Conservation (phyloP, 345 rosid species). For the Arabidopsis thaliana region DNA sequence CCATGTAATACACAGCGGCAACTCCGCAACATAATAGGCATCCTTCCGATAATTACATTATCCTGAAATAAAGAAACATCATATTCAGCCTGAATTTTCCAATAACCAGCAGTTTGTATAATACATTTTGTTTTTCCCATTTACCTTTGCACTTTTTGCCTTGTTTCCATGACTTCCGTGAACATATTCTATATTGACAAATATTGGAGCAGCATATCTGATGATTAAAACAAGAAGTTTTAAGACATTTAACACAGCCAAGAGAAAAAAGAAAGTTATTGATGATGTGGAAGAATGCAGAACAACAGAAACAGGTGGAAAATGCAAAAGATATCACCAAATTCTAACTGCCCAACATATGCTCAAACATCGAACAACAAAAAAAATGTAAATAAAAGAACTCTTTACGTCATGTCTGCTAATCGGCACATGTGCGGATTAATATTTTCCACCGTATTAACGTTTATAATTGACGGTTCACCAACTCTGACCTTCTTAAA, state of each 20-base stretch:
- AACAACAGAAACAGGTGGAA: background rate
- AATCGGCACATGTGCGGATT: constrained; percentile 84
- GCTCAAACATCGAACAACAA: constrained; percentile 1
- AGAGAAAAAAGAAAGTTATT: background rate
- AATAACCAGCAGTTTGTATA: constrained; percentile 18
- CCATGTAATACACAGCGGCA: constrained; percentile 72
- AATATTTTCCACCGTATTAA: constrained; percentile 47
- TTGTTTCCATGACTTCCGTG: constrained; percentile 58
- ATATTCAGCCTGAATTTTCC: constrained; percentile 20
- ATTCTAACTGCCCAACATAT: constrained; percentile 6
- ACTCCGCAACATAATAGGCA: constrained; percentile 95
- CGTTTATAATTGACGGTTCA: constrained; percentile 53
- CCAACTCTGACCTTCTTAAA: constrained; percentile 77
- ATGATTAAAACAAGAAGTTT: constrained; percentile 23
- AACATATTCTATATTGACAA: constrained; percentile 73
- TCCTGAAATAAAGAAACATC: constrained; percentile 54
- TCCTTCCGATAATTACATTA: constrained; percentile 70
- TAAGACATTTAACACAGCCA: constrained; percentile 19
- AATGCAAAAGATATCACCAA: constrained; percentile 14
- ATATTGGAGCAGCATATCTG: constrained; percentile 89
- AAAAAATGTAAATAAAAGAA: constrained; percentile 23
- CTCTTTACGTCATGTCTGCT: constrained; percentile 75
- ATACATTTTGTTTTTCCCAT: background rate
- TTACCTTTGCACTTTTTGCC: constrained; percentile 60
- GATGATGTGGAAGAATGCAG: background rate